Percentiles rank a stretch among this genome's conserved stretches.
These are phyloP conservation scores for Rhododendron williamsianum DNA, from an alignment of 148 eudicot genomes.

Conservation along the genomic window DNA sequence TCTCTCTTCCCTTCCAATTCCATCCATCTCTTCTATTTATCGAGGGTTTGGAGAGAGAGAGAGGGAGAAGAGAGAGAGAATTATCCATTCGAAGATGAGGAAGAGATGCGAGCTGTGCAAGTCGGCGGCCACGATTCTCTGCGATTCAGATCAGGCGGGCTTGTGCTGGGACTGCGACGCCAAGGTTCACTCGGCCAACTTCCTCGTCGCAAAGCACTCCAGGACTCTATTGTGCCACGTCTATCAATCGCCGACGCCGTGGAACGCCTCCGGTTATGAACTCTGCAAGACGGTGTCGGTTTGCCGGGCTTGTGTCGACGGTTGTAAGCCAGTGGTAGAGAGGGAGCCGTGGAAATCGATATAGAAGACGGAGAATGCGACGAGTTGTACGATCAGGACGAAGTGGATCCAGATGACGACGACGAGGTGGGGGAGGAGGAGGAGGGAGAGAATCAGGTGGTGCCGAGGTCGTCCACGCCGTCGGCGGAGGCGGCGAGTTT, in stretches of 20 bases:
- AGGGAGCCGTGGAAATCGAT: neutral
- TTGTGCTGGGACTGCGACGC: constrained; percentile 58
- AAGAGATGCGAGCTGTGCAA: constrained; percentile 47
- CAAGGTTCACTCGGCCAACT: constrained; percentile 53
- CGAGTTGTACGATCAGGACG: constrained; percentile 3
- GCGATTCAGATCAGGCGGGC: constrained; percentile 50
- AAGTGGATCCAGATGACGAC: neutral
- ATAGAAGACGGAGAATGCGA: neutral
- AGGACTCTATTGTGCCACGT: constrained; percentile 38
- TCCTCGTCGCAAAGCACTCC: constrained; percentile 48
- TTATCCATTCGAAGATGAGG: constrained; percentile 22
- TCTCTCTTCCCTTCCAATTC: neutral
- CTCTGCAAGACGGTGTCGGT: constrained; percentile 28
- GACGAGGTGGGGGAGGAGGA: neutral
- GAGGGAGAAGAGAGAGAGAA: neutral
- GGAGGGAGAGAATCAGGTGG: constrained; percentile 35
- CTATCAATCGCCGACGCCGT: constrained; percentile 43
- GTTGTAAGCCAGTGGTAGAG: neutral
- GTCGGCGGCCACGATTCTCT: constrained; percentile 34
- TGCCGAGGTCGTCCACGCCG: neutral
- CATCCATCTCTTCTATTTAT: neutral
- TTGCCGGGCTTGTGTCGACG: constrained; percentile 26
- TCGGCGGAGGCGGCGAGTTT: constrained; percentile 23
- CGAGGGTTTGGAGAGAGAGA: neutral
- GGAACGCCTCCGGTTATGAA: constrained; percentile 35